Conservation (phyloP, 2,329 filamentous ascomycete species). For the Fusarium sp. region DNA sequence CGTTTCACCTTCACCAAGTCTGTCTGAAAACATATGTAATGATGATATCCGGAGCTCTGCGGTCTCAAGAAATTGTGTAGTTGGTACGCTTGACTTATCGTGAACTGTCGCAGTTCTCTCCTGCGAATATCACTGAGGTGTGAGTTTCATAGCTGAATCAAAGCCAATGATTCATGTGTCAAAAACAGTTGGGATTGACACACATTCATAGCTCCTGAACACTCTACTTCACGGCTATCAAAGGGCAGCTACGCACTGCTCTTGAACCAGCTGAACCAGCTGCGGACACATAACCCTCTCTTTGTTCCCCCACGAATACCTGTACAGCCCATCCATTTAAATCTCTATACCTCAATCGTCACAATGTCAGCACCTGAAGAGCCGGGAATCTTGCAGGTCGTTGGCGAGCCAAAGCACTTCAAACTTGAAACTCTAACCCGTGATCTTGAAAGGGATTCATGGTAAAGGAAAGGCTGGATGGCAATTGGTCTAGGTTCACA, state of each 20-base stretch:
- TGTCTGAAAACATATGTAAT: fast-evolving
- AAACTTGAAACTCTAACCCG: fast-evolving
- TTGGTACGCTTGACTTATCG: not conserved
- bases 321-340: no score
- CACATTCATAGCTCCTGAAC: fast-evolving
- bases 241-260: fast-evolving
- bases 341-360: fast-evolving
- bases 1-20: not conserved
- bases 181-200: fast-evolving
- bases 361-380: not conserved
- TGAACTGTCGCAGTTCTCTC: no score
- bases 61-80: no score
- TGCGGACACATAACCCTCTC: fast-evolving
- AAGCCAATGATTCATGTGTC: fast-evolving
- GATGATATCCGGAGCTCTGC: fast-evolving
- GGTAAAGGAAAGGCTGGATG: not conserved
- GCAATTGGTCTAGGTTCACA: not conserved
- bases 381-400: not conserved
- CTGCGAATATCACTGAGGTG: no score
- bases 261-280: fast-evolving
- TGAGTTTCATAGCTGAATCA: not conserved
- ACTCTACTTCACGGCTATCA: fast-evolving
- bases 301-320: not conserved
- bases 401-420: not conserved
- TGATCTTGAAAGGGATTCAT: not conserved